These are phyloP conservation scores for Skeletonema grethae DNA, from an alignment of 108 stramenopile genomes.

Conservation along the genomic window DNA sequence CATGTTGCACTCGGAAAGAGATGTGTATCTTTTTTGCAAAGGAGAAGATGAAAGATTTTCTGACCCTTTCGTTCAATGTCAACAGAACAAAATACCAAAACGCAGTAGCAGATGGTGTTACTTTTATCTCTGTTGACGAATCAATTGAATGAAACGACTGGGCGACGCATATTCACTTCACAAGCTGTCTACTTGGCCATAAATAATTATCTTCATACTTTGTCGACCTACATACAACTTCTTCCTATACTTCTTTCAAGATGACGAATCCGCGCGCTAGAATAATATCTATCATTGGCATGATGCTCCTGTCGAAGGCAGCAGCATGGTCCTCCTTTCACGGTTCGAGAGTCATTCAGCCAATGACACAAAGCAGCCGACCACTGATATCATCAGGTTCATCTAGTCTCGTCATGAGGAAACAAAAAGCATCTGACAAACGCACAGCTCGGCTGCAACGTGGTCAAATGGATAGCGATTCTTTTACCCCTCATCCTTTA, in stretches of 20 bases:
- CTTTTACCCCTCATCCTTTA: slow-evolving; percentile 14
- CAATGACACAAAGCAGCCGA: not conserved
- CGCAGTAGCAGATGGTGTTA: no score
- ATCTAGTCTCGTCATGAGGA: slow-evolving; percentile 63
- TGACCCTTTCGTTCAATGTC: no score
- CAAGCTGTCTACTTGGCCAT: no score
- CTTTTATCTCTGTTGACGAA: no score
- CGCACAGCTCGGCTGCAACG: slow-evolving; percentile 74
- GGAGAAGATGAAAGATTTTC: no score
- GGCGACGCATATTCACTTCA: no score
- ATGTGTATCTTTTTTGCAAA: no score
- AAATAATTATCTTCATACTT: no score
- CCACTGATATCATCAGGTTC: not conserved
- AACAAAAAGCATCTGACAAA: slow-evolving; percentile 87
- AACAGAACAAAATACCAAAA: no score
- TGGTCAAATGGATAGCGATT: slow-evolving; percentile 31
- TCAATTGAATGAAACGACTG: no score
- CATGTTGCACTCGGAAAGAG: no score
- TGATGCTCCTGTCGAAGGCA: not conserved
- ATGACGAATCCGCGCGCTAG: not conserved
- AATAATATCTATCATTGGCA: not conserved
- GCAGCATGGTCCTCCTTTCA: slow-evolving; percentile 35
- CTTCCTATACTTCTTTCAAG: not conserved
- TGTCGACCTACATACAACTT: not conserved
- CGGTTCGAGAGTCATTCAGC: slow-evolving; percentile 9